Percentiles rank a stretch among this genome's conserved stretches.
These are phyloP conservation scores for Pythium oligandrum DNA, from an alignment of 352 stramenopile genomes.

Conservation along the genomic window DNA sequence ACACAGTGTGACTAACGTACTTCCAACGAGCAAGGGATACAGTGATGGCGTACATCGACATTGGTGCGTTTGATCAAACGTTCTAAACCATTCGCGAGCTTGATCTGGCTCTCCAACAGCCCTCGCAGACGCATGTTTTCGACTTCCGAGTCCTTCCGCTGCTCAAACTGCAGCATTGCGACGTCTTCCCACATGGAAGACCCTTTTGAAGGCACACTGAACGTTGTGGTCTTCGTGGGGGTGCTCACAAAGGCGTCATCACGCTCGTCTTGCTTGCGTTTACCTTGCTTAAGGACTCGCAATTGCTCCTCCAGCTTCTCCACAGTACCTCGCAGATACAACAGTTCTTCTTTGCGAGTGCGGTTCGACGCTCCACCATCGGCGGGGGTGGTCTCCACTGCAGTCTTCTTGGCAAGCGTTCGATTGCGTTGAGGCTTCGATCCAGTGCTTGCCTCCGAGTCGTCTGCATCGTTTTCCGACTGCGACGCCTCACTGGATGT, in stretches of 20 bases:
- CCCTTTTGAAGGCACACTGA: neutral
- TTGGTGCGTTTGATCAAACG: constrained; percentile 18
- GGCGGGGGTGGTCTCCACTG: constrained; percentile 10
- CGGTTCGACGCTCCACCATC: constrained; percentile 16
- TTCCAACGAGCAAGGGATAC: no score
- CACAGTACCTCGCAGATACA: constrained; percentile 15
- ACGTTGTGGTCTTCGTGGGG: neutral
- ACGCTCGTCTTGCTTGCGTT: neutral
- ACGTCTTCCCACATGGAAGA: constrained; percentile 18
- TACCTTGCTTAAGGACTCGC: constrained; percentile 15
- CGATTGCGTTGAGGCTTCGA: neutral
- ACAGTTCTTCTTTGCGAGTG: constrained; percentile 14
- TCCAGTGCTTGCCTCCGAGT: neutral
- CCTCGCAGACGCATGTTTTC: constrained; percentile 53
- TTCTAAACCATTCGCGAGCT: constrained; percentile 30
- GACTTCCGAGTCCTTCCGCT: constrained; percentile 30
- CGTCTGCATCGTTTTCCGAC: constrained; percentile 3
- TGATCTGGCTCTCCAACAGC: constrained; percentile 57
- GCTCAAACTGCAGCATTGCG: constrained; percentile 15
- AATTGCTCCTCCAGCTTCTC: constrained; percentile 14
- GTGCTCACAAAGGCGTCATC: neutral
- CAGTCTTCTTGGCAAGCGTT: constrained; percentile 1
- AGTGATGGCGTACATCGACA: constrained; percentile 8
- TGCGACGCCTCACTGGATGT: constrained; percentile 11
- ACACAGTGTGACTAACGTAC: neutral